These are phyloP conservation scores for Rosellinia necatrix DNA, from an alignment of 2,329 filamentous ascomycete genomes.

Conservation along the genomic window DNA sequence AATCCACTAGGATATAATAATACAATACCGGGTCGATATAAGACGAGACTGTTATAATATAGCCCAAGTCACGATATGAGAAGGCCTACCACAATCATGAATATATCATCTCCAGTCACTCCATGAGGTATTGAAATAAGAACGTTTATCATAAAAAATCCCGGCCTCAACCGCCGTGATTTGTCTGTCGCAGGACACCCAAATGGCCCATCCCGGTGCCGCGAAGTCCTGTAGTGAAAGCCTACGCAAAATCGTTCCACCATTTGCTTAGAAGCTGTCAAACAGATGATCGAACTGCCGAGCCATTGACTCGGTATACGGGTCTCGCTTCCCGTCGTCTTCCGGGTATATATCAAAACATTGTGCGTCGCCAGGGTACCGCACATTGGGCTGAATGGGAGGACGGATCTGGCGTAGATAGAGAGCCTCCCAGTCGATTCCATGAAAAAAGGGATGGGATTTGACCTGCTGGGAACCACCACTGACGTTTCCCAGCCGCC, in stretches of 20 bases:
- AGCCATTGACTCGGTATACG: constrained; percentile 71
- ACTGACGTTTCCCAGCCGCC: constrained; percentile 76
- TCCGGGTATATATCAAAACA: constrained; percentile 87
- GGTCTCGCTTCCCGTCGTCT: constrained; percentile 66
- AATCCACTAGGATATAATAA: constrained; percentile 6
- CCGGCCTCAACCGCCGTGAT: not conserved
- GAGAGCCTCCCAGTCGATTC: constrained; percentile 75
- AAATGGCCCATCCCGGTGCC: not conserved
- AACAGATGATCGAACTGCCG: constrained; percentile 73
- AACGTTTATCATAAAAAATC: constrained; percentile 11
- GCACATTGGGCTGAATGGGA: constrained; percentile 76
- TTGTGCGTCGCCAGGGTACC: constrained; percentile 73
- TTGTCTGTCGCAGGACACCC: not conserved
- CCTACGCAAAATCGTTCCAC: constrained; percentile 16
- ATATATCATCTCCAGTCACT: not conserved
- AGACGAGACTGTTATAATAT: not conserved
- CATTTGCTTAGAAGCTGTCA: constrained; percentile 64
- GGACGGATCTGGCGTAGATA: constrained; percentile 66
- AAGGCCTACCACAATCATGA: constrained; percentile 11
- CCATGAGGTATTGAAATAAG: constrained; percentile 1
- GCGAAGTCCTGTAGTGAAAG: not conserved
- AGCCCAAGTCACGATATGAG: not conserved
- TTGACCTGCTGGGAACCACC: constrained; percentile 76
- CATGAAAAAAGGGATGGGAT: constrained; percentile 74
- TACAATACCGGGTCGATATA: constrained; percentile 10